A percentile compares a stretch with the other conserved stretches of the same genome.
Evolutionary conservation across 2,329 filamentous ascomycete species (phyloP).

Genomic region (Peltaster fructicola): DNA sequence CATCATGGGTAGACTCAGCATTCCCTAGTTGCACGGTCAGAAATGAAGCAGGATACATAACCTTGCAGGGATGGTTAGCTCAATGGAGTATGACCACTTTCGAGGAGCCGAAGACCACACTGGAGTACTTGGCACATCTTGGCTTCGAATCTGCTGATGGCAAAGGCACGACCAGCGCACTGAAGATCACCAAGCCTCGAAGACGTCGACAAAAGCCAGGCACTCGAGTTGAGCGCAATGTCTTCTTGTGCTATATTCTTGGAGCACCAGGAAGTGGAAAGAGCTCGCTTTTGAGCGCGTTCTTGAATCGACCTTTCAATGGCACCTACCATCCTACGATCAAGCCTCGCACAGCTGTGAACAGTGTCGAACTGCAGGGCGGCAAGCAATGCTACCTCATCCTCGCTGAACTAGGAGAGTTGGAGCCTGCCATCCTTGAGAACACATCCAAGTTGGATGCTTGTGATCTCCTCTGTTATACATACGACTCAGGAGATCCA

Average conservation of each 20-base stretch:
- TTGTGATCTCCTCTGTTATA: slow-evolving; percentile 86
- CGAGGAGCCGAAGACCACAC: slow-evolving; percentile 79
- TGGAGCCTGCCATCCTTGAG: slow-evolving; percentile 88
- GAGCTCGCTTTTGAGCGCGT: slow-evolving; percentile 75
- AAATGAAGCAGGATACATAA: slow-evolving; percentile 90
- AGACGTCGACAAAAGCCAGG: slow-evolving; percentile 69
- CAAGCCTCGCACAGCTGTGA: slow-evolving; percentile 81
- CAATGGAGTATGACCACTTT: slow-evolving; percentile 99
- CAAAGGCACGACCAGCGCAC: slow-evolving; percentile 60
- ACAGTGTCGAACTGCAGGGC: slow-evolving; percentile 87
- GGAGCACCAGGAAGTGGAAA: slow-evolving; percentile 79
- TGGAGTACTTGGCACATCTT: slow-evolving; percentile 90
- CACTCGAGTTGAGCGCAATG: slow-evolving; percentile 68
- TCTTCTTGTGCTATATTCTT: slow-evolving; percentile 83
- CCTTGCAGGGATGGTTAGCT: slow-evolving; percentile 90
- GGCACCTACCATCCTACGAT: slow-evolving; percentile 81
- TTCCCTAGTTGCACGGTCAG: slow-evolving; percentile 90
- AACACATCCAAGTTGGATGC: slow-evolving; percentile 80
- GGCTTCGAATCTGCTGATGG: slow-evolving; percentile 70
- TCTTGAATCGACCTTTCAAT: slow-evolving; percentile 76
- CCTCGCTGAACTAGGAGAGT: slow-evolving; percentile 80
- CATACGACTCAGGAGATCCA: slow-evolving; percentile 91
- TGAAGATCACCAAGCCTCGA: slow-evolving; percentile 83
- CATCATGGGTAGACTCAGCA: slow-evolving; percentile 70
- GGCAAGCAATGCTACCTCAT: slow-evolving; percentile 97